Base-by-base conservation (phyloP, 345 rosid genomes). In the Eucalyptus virginea region DNA sequence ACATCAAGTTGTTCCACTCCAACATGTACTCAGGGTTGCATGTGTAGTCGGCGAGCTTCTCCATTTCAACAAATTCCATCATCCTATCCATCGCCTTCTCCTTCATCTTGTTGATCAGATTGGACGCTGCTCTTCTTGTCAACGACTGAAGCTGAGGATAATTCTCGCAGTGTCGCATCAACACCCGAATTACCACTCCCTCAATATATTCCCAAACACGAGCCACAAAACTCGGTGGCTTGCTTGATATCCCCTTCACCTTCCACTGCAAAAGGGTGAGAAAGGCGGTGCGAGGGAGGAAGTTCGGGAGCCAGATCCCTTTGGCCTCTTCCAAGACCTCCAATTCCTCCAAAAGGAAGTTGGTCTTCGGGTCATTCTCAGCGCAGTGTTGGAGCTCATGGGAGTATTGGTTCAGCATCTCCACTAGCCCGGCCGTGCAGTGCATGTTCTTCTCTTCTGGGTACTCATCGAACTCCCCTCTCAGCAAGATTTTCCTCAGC, bases 391-490 rank as follows among this genome's bases (percentile, higher is more conserved):
- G 67, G 18, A 93, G 90, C 11, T 91, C 87, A 17, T 5, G 2
- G 2, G 87, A 60, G 42, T 40, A 91, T 5, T 34, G 24, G 32
- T 86, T 47, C 9, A 93, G 81, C 93, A 89, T 93, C 62, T 91
- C 91, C 17, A 67, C 87, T 26, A 93, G 69, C 18, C 90, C 89
- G 40, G 92, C 90, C 14, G 90, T 40, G 34, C 91, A 88, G 26
- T 91, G 91, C 92, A 91, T 91, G 3, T 81, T 6, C 9, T 54
- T 17, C 5, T 95, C 94, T 7, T 91, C 90, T 1, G 87, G 92
- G 24, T 72, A 92, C 26, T 94, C 95, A 3, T 93, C 91, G 67
- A 89, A 93, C 15, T 94, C 95, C 5, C 95, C 93, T 86, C 91
- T 91, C 15, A 93, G 6, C 7, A 95, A 87, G 26, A 92, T 54